phyloP scores from a whole-genome alignment of 2,329 filamentous ascomycete genomes.

The Exophiala calicioides region DNA sequence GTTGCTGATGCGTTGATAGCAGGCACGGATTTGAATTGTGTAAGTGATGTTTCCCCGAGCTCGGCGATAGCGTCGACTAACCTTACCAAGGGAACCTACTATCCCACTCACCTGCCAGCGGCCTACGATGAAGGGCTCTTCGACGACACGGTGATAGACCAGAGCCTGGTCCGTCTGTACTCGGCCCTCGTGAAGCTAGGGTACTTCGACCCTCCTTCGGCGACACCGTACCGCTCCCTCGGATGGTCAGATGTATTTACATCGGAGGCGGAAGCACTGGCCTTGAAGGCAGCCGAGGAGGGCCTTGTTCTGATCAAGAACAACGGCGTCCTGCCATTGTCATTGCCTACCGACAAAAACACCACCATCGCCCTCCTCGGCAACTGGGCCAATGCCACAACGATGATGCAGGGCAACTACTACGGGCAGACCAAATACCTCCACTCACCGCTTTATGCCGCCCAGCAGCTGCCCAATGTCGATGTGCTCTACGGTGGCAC shows the following conservation, averaged over 20 bases:
- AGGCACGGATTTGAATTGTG: conserved; percentile 56
- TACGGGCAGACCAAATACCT: conserved; percentile 58
- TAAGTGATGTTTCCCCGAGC: conserved; percentile 1
- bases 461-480: conserved; percentile 47
- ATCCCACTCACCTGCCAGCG: conserved; percentile 47
- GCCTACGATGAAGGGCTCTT: conserved; percentile 48
- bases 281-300: conserved; percentile 54
- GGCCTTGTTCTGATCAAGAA: conserved; percentile 56
- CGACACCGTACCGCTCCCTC: conserved; percentile 53
- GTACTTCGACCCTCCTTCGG: conserved; percentile 53
- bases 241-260: conserved; percentile 59
- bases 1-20: conserved; percentile 52
- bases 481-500: conserved; percentile 49
- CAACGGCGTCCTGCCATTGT: conserved; percentile 50
- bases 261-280: conserved; percentile 55
- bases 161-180: conserved; percentile 51
- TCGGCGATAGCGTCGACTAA: not conserved
- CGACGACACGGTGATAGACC: conserved; percentile 49
- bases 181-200: conserved; percentile 52
- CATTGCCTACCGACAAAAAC: conserved; percentile 37
- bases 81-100: conserved; percentile 45
- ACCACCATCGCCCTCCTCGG: conserved; percentile 58
- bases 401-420: conserved; percentile 63
- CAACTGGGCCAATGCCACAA: conserved; percentile 59
- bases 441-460: conserved; percentile 55